phyloP scores from a whole-genome alignment of 768 basidiomycete genomes.

The Mycena amicta region DNA sequence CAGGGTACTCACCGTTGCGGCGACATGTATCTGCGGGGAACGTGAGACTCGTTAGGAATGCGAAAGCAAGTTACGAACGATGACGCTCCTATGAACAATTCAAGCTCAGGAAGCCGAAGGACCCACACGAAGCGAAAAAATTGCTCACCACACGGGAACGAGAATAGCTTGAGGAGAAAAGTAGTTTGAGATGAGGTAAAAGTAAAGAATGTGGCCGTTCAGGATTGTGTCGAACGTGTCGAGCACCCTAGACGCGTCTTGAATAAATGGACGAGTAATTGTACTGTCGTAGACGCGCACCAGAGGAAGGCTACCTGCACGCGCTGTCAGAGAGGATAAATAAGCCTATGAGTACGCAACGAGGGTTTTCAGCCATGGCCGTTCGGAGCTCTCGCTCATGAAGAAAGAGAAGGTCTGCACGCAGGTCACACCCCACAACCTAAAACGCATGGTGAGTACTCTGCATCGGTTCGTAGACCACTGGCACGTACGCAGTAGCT shows the following conservation, averaged over 20 bases:
- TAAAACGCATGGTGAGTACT: too few relatives aligned
- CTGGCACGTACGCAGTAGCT: conserved; percentile 51
- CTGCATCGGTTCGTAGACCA: too few relatives aligned
- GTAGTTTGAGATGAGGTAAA: conserved; percentile 60
- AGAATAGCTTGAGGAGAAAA: conserved; percentile 46
- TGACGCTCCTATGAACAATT: conserved; percentile 59
- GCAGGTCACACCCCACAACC: conserved; percentile 63
- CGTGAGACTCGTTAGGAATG: not conserved
- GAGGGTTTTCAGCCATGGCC: conserved; percentile 33
- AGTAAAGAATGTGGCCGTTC: conserved; percentile 58
- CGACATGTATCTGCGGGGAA: conserved; percentile 49
- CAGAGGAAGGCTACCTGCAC: conserved; percentile 26
- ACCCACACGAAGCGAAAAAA: not conserved
- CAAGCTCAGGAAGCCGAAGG: not conserved
- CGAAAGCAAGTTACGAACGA: conserved; percentile 39
- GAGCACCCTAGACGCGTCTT: conserved; percentile 34
- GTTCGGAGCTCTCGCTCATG: conserved; percentile 37
- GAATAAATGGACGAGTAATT: not conserved
- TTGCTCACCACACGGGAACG: conserved; percentile 52
- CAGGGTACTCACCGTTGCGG: conserved; percentile 47
- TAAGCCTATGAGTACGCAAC: too few relatives aligned
- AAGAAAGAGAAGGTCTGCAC: conserved; percentile 58
- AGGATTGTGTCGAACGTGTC: conserved; percentile 60
- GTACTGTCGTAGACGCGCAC: conserved; percentile 33
- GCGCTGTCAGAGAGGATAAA: too few relatives aligned